A percentile compares a stretch with the other conserved stretches of the same genome.
phyloP scores from a whole-genome alignment of 768 basidiomycete genomes.

The Terana coerulea region DNA sequence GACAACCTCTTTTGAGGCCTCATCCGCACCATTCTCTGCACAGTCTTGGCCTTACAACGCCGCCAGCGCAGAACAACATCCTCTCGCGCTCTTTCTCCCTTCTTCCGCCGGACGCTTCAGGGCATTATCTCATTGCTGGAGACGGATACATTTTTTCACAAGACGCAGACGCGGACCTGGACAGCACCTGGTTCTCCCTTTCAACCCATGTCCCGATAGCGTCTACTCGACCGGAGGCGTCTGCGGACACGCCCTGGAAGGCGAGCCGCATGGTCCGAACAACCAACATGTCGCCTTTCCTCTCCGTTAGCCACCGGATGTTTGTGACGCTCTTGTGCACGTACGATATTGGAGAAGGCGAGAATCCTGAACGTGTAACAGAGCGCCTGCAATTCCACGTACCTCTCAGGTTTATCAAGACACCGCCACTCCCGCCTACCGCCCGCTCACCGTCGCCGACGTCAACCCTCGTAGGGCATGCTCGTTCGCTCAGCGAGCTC shows the following conservation, averaged over 20 bases:
- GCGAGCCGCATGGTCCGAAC: conserved; percentile 39
- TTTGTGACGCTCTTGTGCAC: conserved; percentile 50
- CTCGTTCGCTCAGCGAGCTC: neutral
- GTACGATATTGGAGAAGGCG: conserved; percentile 45
- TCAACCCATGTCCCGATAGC: conserved; percentile 51
- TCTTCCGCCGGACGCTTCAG: conserved; percentile 39
- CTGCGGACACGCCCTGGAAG: conserved; percentile 33
- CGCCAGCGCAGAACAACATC: conserved; percentile 22
- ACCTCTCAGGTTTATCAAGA: conserved; percentile 22
- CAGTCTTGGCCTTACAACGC: conserved; percentile 38
- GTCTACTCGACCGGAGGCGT: conserved; percentile 22
- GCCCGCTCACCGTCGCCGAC: conserved; percentile 9
- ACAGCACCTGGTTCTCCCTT: conserved; percentile 53
- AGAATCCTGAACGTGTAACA: conserved; percentile 12
- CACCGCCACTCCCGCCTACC: conserved; percentile 5
- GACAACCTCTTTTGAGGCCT: conserved; percentile 48
- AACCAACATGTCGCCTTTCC: conserved; percentile 50
- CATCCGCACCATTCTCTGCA: conserved; percentile 49
- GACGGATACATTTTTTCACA: conserved; percentile 47
- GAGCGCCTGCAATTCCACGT: conserved; percentile 22
- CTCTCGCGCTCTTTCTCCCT: conserved; percentile 45
- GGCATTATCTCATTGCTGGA: conserved; percentile 45
- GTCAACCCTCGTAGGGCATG: conserved; percentile 21
- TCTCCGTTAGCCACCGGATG: conserved; percentile 51
- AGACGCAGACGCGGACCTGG: conserved; percentile 29